phyloP scores from a whole-genome alignment of 2,329 filamentous ascomycete genomes.

The Alternaria metachromatica region DNA sequence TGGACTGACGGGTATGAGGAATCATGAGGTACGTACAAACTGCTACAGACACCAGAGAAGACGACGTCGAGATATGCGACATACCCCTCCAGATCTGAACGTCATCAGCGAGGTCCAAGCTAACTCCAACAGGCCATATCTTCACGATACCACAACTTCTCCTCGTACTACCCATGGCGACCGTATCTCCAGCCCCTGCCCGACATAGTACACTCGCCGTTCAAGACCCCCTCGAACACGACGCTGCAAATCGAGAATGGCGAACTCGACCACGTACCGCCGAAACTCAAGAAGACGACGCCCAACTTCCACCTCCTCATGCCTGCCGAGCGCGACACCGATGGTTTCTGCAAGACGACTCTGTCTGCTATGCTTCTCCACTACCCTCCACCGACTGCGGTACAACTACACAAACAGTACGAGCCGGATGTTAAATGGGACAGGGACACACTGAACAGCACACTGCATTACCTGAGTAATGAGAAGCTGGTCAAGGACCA shows the following conservation, averaged over 20 bases:
- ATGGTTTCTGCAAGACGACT: constrained; percentile 63
- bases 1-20: constrained; percentile 24
- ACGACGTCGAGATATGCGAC: neutral
- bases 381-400: constrained; percentile 64
- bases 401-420: constrained; percentile 52
- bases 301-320: constrained; percentile 63
- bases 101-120: neutral
- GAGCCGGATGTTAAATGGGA: constrained; percentile 43
- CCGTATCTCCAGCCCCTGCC: constrained; percentile 32
- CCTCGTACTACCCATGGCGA: constrained; percentile 40
- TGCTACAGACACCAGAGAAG: neutral
- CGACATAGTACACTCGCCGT: constrained; percentile 31
- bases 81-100: neutral
- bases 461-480: constrained; percentile 57
- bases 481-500: constrained; percentile 59
- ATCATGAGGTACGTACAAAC: constrained; percentile 25
- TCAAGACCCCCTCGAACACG: constrained; percentile 42
- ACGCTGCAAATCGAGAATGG: constrained; percentile 46
- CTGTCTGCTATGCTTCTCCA: constrained; percentile 65
- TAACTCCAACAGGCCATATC: constrained; percentile 30
- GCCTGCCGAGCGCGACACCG: constrained; percentile 55
- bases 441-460: constrained; percentile 54
- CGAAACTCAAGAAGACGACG: constrained; percentile 40
- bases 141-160: constrained; percentile 33
- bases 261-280: constrained; percentile 33